phyloP scores from a whole-genome alignment of 768 basidiomycete species.

The Brasilioporus rufonigricans region DNA sequence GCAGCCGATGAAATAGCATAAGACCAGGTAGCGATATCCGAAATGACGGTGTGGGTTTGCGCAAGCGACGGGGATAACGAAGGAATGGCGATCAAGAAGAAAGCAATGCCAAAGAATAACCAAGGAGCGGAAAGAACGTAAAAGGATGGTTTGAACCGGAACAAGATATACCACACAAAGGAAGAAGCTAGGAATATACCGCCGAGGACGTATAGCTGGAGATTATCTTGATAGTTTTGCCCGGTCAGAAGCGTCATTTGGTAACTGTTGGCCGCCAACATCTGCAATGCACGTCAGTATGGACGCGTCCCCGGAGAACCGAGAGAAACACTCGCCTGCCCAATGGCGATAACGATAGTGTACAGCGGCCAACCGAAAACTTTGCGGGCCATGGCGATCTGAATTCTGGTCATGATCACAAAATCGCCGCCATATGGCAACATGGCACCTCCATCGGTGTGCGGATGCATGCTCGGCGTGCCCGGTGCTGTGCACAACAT shows the following conservation, averaged over 20 bases:
- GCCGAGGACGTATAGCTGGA: conserved; percentile 90
- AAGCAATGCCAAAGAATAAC: conserved; percentile 88
- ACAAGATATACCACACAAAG: conserved; percentile 85
- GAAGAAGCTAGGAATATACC: conserved; percentile 85
- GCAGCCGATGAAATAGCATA: conserved; percentile 94
- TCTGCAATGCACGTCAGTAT: conserved; percentile 37
- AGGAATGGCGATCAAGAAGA: conserved; percentile 89
- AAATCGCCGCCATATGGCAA: conserved; percentile 54
- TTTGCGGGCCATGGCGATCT: conserved; percentile 80
- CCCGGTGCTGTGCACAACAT: conserved; percentile 27
- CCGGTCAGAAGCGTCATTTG: conserved; percentile 90
- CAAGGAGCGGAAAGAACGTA: conserved; percentile 86
- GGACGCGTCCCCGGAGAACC: not conserved
- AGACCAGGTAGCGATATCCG: conserved; percentile 82
- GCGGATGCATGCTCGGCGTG: conserved; percentile 53
- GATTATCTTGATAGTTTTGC: conserved; percentile 73
- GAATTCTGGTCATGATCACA: conserved; percentile 78
- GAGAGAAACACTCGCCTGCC: conserved; percentile 51
- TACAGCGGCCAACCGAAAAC: conserved; percentile 89
- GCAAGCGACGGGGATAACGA: conserved; percentile 62
- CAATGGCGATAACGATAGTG: conserved; percentile 82
- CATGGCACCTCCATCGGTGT: conserved; percentile 44
- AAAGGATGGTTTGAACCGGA: conserved; percentile 84
- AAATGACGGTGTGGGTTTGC: conserved; percentile 61
- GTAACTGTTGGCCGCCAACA: conserved; percentile 91